A percentile compares a stretch with the other conserved stretches of the same genome.
Evolutionary conservation across 2,329 filamentous ascomycete genomes (phyloP).

Genomic region (Cercospora sp.): DNA sequence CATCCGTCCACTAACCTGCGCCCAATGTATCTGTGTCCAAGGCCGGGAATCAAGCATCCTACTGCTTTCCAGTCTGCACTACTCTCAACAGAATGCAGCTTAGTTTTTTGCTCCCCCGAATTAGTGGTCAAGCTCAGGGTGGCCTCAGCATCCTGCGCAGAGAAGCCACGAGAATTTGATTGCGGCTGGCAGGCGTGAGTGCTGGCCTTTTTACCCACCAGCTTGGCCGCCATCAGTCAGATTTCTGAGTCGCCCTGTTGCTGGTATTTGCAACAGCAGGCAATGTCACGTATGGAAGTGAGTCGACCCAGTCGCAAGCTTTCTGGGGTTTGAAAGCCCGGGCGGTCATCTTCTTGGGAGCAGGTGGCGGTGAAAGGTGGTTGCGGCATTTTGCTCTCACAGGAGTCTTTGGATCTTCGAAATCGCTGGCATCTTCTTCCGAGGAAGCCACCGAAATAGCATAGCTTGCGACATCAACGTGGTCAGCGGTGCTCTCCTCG

Average conservation of each 20-base stretch:
- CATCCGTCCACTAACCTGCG: neutral
- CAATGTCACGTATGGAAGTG: neutral
- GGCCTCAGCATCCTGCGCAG: neutral
- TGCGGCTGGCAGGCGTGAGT: neutral
- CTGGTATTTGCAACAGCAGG: neutral
- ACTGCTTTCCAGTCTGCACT: neutral
- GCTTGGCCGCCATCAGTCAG: neutral
- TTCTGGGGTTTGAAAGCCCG: neutral
- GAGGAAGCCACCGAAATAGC: neutral
- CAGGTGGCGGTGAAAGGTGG: neutral
- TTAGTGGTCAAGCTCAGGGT: neutral
- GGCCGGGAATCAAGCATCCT: neutral
- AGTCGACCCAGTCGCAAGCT: neutral
- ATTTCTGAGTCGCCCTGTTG: neutral
- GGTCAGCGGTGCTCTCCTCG: neutral
- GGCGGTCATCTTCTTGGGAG: neutral
- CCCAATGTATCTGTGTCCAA: neutral
- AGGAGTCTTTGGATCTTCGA: constrained; percentile 2
- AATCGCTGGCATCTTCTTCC: neutral
- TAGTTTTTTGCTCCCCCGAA: neutral
- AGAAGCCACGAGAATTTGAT: neutral
- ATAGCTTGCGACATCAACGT: constrained; percentile 1
- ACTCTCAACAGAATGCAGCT: neutral
- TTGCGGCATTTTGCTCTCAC: neutral
- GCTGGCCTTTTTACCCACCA: neutral